These are phyloP conservation scores for Bacidia rubella DNA, from an alignment of 495 filamentous ascomycete genomes.

Conservation along the genomic window DNA sequence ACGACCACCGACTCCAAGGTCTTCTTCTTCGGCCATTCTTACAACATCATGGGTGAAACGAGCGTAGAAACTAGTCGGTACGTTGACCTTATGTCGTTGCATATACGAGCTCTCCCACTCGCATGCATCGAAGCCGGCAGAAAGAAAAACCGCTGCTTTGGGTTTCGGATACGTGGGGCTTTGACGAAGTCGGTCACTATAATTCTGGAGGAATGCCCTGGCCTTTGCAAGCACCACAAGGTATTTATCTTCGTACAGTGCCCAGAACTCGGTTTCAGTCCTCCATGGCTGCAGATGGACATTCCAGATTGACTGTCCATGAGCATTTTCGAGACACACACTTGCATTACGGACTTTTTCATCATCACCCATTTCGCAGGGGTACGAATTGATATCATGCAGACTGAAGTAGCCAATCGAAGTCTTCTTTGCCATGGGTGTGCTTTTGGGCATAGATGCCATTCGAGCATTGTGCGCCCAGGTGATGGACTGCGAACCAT, in stretches of 20 bases:
- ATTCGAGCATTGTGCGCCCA: slow-evolving; percentile 70
- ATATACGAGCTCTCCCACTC: slow-evolving; percentile 84
- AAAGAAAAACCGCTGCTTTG: slow-evolving; percentile 81
- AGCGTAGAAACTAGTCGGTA: slow-evolving; percentile 94
- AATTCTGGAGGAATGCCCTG: slow-evolving; percentile 53
- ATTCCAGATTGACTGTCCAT: slow-evolving; percentile 90
- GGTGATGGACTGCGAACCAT: slow-evolving; percentile 84
- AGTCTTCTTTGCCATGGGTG: slow-evolving; percentile 58
- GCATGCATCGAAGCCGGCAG: slow-evolving; percentile 92
- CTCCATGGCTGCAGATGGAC: slow-evolving; percentile 87
- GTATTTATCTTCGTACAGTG: slow-evolving; percentile 67
- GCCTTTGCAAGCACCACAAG: slow-evolving; percentile 63
- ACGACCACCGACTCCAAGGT: slow-evolving; percentile 61
- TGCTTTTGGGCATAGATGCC: slow-evolving; percentile 44
- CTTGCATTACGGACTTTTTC: slow-evolving; percentile 87
- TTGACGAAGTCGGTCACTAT: slow-evolving; percentile 47
- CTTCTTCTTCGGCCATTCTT: slow-evolving; percentile 66
- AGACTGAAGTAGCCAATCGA: slow-evolving; percentile 90
- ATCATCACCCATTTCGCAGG: slow-evolving; percentile 77
- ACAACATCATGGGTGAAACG: slow-evolving; percentile 75
- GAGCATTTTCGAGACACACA: slow-evolving; percentile 80
- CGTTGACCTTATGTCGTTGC: slow-evolving; percentile 89
- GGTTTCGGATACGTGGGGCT: slow-evolving; percentile 41
- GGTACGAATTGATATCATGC: slow-evolving; percentile 96
- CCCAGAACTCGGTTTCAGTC: slow-evolving; percentile 72